Conservation (phyloP, 805 yeast species). For the Starmerella apis region DNA sequence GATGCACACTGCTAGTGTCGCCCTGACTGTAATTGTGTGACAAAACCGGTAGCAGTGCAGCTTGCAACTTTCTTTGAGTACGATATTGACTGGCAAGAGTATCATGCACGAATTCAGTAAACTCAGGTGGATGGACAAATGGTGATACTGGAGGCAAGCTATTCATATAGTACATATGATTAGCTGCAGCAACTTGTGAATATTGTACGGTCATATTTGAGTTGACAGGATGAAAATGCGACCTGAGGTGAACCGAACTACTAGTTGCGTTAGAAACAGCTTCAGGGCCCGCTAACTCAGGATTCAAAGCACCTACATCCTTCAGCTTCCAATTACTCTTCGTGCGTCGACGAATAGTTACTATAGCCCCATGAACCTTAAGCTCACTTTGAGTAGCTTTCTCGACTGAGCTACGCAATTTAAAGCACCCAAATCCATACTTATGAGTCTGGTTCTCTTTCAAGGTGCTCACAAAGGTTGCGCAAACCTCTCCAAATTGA, state of each 20-base stretch:
- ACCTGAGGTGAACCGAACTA: too few species aligned
- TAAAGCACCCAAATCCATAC: slow-evolving; percentile 7
- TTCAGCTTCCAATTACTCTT: not conserved
- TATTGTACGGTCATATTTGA: not conserved
- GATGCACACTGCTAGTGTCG: too few species aligned
- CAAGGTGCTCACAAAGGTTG: slow-evolving; percentile 1
- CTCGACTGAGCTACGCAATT: not conserved
- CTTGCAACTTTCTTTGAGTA: not conserved
- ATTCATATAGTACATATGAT: not conserved
- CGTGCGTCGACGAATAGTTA: not conserved
- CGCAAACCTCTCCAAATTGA: slow-evolving; percentile 1
- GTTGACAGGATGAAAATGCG: not conserved
- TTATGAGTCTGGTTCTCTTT: not conserved
- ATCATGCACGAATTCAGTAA: not conserved
- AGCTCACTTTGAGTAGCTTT: not conserved
- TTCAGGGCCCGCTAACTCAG: not conserved
- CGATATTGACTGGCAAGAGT: not conserved
- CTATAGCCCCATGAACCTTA: not conserved
- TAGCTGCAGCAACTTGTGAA: not conserved
- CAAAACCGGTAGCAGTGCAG: not conserved
- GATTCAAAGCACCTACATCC: not conserved
- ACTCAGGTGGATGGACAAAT: not conserved
- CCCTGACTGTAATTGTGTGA: too few species aligned
- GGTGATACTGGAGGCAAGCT: not conserved
- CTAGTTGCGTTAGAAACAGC: too few species aligned